A percentile compares a stretch with the other conserved stretches of the same genome.
These are phyloP conservation scores for Cladobotryum protrusum DNA, from an alignment of 2,329 filamentous ascomycete species.

Conservation along the genomic window DNA sequence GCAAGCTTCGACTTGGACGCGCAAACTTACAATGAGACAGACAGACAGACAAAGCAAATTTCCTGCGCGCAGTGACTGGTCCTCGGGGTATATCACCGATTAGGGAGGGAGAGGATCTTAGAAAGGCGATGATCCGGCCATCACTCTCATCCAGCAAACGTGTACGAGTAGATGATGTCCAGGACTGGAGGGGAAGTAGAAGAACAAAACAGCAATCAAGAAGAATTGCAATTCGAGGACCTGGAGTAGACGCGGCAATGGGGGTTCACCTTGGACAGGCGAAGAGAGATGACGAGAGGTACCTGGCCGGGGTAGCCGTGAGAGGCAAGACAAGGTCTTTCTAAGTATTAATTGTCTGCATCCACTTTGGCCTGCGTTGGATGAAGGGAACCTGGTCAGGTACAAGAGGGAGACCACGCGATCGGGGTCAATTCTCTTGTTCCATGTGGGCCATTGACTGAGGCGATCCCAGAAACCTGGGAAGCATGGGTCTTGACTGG, in stretches of 20 bases:
- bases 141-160: neutral
- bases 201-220: neutral
- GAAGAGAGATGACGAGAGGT: neutral
- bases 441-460: slow-evolving; percentile 11
- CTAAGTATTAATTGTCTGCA: neutral
- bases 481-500: slow-evolving; percentile 7
- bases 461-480: slow-evolving; percentile 13
- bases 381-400: neutral
- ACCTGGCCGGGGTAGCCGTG: neutral
- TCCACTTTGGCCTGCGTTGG: neutral
- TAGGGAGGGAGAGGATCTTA: neutral
- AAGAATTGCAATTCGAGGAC: neutral
- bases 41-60: slow-evolving; percentile 6
- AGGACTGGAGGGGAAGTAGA: neutral
- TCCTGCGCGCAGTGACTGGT: slow-evolving; percentile 1
- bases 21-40: slow-evolving; percentile 9
- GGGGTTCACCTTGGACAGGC: neutral
- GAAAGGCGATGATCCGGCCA: neutral
- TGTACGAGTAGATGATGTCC: neutral
- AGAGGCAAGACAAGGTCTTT: neutral
- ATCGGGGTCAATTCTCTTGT: slow-evolving; percentile 10
- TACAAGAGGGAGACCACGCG: slow-evolving; percentile 4
- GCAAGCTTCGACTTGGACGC: slow-evolving; percentile 2
- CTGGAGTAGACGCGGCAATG: neutral
- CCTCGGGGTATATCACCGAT: neutral